A percentile compares a stretch with the other conserved stretches of the same genome.
phyloP scores from a whole-genome alignment of 345 rosid genomes.

The Linum usitatissimum region DNA sequence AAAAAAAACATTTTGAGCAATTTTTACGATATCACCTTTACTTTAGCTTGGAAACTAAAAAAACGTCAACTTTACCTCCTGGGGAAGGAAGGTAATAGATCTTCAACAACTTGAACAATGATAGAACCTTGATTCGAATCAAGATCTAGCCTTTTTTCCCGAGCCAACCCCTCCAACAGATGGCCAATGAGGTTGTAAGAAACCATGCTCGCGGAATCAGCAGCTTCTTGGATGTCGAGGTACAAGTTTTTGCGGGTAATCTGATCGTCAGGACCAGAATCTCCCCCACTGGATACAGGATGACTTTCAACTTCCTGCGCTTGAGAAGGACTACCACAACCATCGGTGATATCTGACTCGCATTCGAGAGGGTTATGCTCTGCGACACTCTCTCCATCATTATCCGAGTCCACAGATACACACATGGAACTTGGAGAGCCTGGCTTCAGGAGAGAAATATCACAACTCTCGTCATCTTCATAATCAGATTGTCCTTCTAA shows the following conservation, averaged over 20 bases:
- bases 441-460: conserved; percentile 6
- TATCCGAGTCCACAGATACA: conserved; percentile 24
- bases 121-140: not conserved
- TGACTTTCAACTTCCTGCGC: conserved; percentile 17
- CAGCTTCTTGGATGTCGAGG: conserved; percentile 60
- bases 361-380: conserved; percentile 28
- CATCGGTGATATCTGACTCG: conserved; percentile 8
- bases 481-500: conserved; percentile 59
- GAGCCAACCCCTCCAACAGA: conserved; percentile 29
- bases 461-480: conserved; percentile 32
- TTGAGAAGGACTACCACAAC: conserved; percentile 3
- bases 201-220: conserved; percentile 59
- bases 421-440: conserved; percentile 16
- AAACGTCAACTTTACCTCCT: not conserved
- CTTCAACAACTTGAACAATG: not conserved
- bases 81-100: not conserved
- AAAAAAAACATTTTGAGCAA: not conserved
- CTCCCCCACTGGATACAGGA: conserved; percentile 17
- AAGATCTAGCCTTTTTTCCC: not conserved
- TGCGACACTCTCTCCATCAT: conserved; percentile 42
- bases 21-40: not conserved
- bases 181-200: conserved; percentile 57
- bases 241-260: conserved; percentile 32
- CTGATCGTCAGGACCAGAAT: conserved; percentile 15
- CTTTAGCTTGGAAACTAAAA: too few relatives aligned